Evolutionary conservation across 1,284 basidiomycete species (phyloP).

Genomic region (Cutaneotrichosporon curvatum): DNA sequence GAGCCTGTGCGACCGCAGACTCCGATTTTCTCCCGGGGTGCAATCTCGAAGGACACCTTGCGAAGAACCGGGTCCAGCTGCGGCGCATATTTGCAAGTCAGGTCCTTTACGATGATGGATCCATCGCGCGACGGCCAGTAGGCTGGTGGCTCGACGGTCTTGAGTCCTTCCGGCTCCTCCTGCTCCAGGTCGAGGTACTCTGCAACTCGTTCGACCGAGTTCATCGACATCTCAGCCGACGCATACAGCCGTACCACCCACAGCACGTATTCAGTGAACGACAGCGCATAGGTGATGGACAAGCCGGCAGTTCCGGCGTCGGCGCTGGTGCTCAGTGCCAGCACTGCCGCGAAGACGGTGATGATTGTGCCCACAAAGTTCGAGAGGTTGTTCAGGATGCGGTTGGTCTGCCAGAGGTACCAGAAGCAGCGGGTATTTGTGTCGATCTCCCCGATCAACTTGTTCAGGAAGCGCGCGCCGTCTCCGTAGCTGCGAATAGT

Average conservation of each 20-base stretch:
- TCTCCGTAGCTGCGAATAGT: constrained; percentile 52
- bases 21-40: constrained; percentile 50
- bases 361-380: constrained; percentile 49
- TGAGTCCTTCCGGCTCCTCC: constrained; percentile 46
- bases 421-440: constrained; percentile 47
- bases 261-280: constrained; percentile 48
- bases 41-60: constrained; percentile 49
- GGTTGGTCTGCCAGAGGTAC: constrained; percentile 47
- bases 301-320: constrained; percentile 44
- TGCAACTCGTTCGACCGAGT: constrained; percentile 49
- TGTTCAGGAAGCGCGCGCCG: constrained; percentile 46
- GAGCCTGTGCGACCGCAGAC: constrained; percentile 51
- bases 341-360: constrained; percentile 46
- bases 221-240: constrained; percentile 47
- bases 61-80: constrained; percentile 50
- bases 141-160: constrained; percentile 48
- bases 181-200: constrained; percentile 49
- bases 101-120: constrained; percentile 45
- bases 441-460: constrained; percentile 48
- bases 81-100: constrained; percentile 49
- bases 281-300: constrained; percentile 40
- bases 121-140: constrained; percentile 49
- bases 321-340: constrained; percentile 44
- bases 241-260: constrained; percentile 50
- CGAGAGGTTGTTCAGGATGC: constrained; percentile 47